These are phyloP conservation scores for Schrenkiella parvula DNA, from an alignment of 345 rosid genomes.

Conservation along the genomic window DNA sequence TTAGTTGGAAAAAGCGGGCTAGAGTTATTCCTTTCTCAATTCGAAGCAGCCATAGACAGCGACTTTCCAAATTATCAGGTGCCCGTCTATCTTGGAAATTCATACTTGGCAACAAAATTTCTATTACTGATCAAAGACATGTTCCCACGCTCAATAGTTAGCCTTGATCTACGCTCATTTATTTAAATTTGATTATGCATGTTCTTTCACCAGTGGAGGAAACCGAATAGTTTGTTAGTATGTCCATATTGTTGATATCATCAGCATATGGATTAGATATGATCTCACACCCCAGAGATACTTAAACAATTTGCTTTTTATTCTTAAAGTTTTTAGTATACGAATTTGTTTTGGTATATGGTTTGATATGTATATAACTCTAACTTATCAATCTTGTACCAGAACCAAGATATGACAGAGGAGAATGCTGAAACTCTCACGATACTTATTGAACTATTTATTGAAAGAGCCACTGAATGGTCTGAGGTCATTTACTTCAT, in stretches of 20 bases:
- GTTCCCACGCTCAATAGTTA: neutral
- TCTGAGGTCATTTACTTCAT: slow-evolving; percentile 67
- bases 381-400: slow-evolving; percentile 24
- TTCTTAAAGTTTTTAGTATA: neutral
- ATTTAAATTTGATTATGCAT: neutral
- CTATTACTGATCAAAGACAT: neutral
- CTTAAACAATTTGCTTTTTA: neutral
- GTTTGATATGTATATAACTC: slow-evolving; percentile 8
- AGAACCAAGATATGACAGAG: slow-evolving; percentile 76
- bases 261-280: neutral
- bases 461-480: slow-evolving; percentile 80
- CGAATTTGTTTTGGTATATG: slow-evolving; percentile 6
- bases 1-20: slow-evolving; percentile 55
- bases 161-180: neutral
- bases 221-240: neutral
- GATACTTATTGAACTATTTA: slow-evolving; percentile 67
- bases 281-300: neutral
- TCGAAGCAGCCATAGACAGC: slow-evolving; percentile 88
- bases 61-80: slow-evolving; percentile 97
- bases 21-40: slow-evolving; percentile 59
- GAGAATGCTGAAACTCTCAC: slow-evolving; percentile 72
- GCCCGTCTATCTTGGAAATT: slow-evolving; percentile 27
- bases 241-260: neutral
- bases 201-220: neutral
- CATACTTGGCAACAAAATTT: neutral